Base-by-base conservation (phyloP, 2,329 filamentous ascomycete species). In the Alternaria panax region DNA sequence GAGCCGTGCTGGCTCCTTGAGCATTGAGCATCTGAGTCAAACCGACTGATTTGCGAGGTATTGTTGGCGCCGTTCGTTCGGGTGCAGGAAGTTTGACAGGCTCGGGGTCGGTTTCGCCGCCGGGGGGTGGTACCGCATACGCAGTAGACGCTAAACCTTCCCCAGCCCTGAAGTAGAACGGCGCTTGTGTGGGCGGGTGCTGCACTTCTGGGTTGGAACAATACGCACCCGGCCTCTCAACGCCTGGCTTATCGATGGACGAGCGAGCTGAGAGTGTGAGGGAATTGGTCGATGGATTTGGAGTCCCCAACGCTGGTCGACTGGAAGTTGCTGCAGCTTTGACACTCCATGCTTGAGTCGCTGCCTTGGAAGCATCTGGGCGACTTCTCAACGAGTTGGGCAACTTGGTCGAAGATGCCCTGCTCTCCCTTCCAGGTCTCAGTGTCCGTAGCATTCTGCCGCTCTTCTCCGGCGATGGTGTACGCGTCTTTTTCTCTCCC, bases 381-480 rank as follows among this genome's bases (percentile, higher is more conserved):
- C 79, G 73, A 30, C 80, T 79, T 47, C 76, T 81, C 52, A 82
- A 71, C 20, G 78, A 80, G 20, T 73, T 77, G 2, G 78, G 72
- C 69, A 85, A 80, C 61, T 78, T 80, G 45, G 82, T 79, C 54
- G 82, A 82, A 14, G 80, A 78, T 24, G 78, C 70, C 53, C 80
- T 83, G 45, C 77, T 71, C 42, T 84, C 81, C 51, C 78, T 80
- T 6, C 73, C 75, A 16, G 80, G 79, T 54, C 85, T 79, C 58
- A 87, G 65, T 9, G 85, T 87, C 50, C 82, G 84, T 59, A 87
- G 73, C 85, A 88, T 86, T 11, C 80, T 78, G 27, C 82, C 80
- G 65, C 85, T 88, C 74, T 87, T 86, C 50, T 89, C 87, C 3
- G 87, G 87, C 68, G 87, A 89, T 9, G 86, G 86, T 18, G 84